Percentiles rank a stretch among this genome's conserved stretches.
phyloP scores from a whole-genome alignment of 495 filamentous ascomycete genomes.

The Thermochaetoides thermophila region DNA sequence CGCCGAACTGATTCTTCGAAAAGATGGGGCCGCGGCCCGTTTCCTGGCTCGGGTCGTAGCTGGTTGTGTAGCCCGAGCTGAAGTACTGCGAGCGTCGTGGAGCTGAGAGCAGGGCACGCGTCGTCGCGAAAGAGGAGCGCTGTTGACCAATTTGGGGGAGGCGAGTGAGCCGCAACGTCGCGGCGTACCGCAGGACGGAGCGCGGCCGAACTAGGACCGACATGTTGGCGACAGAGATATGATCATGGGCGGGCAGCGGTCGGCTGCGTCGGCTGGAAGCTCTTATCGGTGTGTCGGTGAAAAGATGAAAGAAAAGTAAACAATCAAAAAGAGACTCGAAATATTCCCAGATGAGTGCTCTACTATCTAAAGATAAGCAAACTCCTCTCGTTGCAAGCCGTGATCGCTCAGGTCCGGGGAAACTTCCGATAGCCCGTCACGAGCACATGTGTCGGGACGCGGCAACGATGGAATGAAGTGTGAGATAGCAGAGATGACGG shows the following conservation, averaged over 20 bases:
- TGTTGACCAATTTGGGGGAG: slow-evolving; percentile 6
- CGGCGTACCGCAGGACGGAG: slow-evolving; percentile 4
- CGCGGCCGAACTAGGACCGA: slow-evolving; percentile 20
- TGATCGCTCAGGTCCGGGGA: too few relatives aligned
- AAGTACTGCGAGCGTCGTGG: slow-evolving; percentile 24
- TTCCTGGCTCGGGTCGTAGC: slow-evolving; percentile 56
- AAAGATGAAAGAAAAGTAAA: too few relatives aligned
- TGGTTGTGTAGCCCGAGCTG: slow-evolving; percentile 46
- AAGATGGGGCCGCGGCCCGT: slow-evolving; percentile 35
- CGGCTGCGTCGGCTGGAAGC: slow-evolving; percentile 3
- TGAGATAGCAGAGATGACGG: too few relatives aligned
- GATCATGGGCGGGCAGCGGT: slow-evolving; percentile 6
- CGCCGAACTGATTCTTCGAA: slow-evolving; percentile 35
- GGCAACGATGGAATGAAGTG: too few relatives aligned
- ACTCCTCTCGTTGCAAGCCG: too few relatives aligned
- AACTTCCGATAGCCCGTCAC: too few relatives aligned
- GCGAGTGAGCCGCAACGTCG: slow-evolving; percentile 4
- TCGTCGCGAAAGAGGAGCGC: slow-evolving; percentile 16
- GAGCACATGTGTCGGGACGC: too few relatives aligned
- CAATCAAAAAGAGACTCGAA: too few relatives aligned
- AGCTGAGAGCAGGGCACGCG: slow-evolving; percentile 10
- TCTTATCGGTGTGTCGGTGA: background rate
- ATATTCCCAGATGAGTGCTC: too few relatives aligned
- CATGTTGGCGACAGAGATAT: too few relatives aligned
- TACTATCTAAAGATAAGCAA: too few relatives aligned